phyloP scores from a whole-genome alignment of 148 eudicot genomes.

The Talinum fruticosum region DNA sequence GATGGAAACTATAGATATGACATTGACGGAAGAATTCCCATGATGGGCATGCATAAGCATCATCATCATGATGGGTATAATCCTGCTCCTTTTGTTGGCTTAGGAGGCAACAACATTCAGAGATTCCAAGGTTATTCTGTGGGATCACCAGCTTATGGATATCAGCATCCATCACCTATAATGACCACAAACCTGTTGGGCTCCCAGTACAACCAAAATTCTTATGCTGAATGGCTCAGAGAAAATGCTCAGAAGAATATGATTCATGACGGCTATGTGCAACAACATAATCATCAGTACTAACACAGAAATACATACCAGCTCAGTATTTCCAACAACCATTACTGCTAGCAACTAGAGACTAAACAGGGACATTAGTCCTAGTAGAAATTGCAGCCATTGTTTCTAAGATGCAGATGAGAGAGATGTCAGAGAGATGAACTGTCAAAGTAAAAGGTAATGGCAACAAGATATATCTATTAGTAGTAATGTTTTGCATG shows the following conservation, averaged over 20 bases:
- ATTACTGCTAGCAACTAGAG: neutral
- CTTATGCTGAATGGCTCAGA: conserved; percentile 25
- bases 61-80: conserved; percentile 20
- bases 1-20: conserved; percentile 20
- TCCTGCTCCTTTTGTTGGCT: conserved; percentile 4
- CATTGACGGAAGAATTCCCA: conserved; percentile 23
- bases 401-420: neutral
- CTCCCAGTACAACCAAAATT: conserved; percentile 23
- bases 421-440: neutral
- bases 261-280: conserved; percentile 25
- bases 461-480: neutral
- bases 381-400: neutral
- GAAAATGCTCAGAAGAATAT: conserved; percentile 22
- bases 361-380: conserved; percentile 1
- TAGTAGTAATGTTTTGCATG: neutral
- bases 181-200: conserved; percentile 31
- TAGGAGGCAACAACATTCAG: conserved; percentile 15
- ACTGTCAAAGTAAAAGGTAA: neutral
- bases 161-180: conserved; percentile 24
- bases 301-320: neutral
- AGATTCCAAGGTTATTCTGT: conserved; percentile 21
- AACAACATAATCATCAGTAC: conserved; percentile 21
- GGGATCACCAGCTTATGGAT: conserved; percentile 27
- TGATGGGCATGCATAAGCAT: conserved; percentile 24
- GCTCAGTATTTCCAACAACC: conserved; percentile 5